Evolutionary conservation across 805 yeast genomes (phyloP).

Genomic region (Spathaspora arborariae): DNA sequence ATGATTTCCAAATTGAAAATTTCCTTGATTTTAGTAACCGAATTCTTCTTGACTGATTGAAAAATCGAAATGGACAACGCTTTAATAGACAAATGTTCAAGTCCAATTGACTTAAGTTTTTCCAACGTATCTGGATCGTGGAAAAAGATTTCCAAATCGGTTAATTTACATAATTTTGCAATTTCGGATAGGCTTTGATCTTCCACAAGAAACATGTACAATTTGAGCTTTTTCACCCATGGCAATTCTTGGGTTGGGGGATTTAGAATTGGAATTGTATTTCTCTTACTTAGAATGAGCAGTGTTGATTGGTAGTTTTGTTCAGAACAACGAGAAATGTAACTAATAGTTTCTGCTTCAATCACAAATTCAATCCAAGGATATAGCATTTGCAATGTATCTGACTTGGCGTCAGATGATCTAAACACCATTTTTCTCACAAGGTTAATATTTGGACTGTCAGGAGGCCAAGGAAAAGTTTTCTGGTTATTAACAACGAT

Average conservation of each 20-base stretch:
- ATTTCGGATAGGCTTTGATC: background rate
- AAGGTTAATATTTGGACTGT: background rate
- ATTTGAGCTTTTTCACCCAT: background rate
- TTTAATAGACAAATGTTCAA: background rate
- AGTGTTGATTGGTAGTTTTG: background rate
- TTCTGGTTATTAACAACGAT: background rate
- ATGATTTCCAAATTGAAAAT: background rate
- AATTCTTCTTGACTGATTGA: background rate
- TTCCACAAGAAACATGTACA: background rate
- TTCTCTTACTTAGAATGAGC: background rate
- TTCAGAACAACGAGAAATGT: background rate
- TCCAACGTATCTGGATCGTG: background rate
- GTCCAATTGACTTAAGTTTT: background rate
- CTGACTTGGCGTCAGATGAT: background rate
- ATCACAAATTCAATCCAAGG: background rate
- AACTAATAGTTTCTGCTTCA: background rate
- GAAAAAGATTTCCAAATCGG: background rate
- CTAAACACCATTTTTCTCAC: background rate
- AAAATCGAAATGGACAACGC: background rate
- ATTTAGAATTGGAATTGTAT: background rate
- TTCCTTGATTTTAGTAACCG: background rate
- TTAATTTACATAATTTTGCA: background rate
- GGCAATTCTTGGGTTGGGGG: background rate
- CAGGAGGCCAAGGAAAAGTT: background rate
- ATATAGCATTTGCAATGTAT: background rate